Conservation (phyloP, 306 rosid genomes). For the Clitoria ternatea region DNA sequence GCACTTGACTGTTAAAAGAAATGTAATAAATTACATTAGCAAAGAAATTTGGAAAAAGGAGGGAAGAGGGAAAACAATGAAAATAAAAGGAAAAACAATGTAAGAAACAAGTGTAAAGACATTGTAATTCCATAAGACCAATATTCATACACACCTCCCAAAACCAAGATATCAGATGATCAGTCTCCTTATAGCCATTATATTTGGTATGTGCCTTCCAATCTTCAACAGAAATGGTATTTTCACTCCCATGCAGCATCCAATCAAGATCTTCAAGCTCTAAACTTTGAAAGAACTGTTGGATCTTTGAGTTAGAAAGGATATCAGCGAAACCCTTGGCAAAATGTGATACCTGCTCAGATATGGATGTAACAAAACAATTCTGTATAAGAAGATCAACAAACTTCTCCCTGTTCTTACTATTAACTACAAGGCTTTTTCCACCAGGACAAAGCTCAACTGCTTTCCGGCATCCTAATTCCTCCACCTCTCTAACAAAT, state of each 20-base stretch:
- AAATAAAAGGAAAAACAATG: neutral
- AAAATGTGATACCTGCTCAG: constrained; percentile 72
- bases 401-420: constrained; percentile 66
- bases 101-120: neutral
- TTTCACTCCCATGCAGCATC: constrained; percentile 82
- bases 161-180: constrained; percentile 80
- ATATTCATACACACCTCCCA: constrained; percentile 68
- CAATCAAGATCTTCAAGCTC: constrained; percentile 84
- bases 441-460: constrained; percentile 81
- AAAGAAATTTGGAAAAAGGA: neutral
- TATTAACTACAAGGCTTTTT: constrained; percentile 55
- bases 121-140: constrained; percentile 16
- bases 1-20: neutral
- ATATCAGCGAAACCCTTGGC: constrained; percentile 69
- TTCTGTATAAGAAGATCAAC: constrained; percentile 65
- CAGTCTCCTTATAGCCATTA: constrained; percentile 71
- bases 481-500: constrained; percentile 77
- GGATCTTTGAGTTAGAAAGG: constrained; percentile 38
- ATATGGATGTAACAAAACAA: constrained; percentile 66
- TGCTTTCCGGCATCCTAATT: constrained; percentile 56
- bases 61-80: too few species aligned
- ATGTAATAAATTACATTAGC: neutral
- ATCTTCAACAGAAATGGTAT: constrained; percentile 60
- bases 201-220: constrained; percentile 87
- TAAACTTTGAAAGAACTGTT: constrained; percentile 46